Conservation (phyloP, 1,284 basidiomycete genomes). For the Trametes hirsuta region DNA sequence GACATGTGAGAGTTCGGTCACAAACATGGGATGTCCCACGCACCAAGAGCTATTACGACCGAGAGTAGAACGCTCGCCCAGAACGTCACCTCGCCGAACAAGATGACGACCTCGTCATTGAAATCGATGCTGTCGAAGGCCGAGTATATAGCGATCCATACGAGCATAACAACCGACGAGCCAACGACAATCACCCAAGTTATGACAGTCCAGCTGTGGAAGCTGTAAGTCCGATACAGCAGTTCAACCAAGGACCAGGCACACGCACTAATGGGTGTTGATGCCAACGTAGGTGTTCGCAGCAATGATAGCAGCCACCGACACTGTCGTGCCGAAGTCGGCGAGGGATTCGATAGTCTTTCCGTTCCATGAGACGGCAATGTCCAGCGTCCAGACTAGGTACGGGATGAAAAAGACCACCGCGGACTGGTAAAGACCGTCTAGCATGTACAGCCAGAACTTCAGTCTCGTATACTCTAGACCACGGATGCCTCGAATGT, state of each 20-base stretch:
- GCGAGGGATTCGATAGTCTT: constrained; percentile 77
- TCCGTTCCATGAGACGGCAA: constrained; percentile 72
- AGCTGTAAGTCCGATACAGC: constrained; percentile 7
- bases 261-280: constrained; percentile 85
- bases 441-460: constrained; percentile 95
- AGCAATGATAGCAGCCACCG: constrained; percentile 83
- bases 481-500: constrained; percentile 90
- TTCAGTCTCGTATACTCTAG: constrained; percentile 90
- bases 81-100: constrained; percentile 82
- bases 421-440: constrained; percentile 91
- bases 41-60: constrained; percentile 71
- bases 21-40: constrained; percentile 31
- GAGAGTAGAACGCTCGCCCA: constrained; percentile 81
- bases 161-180: constrained; percentile 78
- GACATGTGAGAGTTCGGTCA: constrained; percentile 5
- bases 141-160: constrained; percentile 90
- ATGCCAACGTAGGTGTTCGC: constrained; percentile 90
- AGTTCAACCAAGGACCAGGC: neutral
- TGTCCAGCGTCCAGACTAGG: constrained; percentile 71
- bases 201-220: constrained; percentile 81
- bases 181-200: constrained; percentile 81
- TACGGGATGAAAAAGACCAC: constrained; percentile 93
- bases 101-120: constrained; percentile 69
- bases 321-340: constrained; percentile 93
- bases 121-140: constrained; percentile 73